Evolutionary conservation across 1,284 basidiomycete species (phyloP).

Genomic region (Cystobasidiaceae sp.): DNA sequence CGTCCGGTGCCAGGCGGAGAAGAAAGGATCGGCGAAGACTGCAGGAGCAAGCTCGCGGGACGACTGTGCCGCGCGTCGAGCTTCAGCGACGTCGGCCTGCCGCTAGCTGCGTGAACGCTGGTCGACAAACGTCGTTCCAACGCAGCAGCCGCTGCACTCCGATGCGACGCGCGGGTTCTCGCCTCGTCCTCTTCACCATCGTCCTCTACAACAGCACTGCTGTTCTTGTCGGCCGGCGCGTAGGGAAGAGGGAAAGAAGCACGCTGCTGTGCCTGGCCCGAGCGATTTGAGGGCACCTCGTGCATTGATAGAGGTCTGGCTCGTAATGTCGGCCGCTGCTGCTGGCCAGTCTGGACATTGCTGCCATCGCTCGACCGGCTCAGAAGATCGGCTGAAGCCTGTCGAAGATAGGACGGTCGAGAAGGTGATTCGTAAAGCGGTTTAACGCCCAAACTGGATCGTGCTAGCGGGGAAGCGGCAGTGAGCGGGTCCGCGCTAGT

Average conservation of each 20-base stretch:
- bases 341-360: no score
- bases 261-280: background rate
- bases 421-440: slow-evolving; percentile 5
- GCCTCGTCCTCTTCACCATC: no score
- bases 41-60: slow-evolving; percentile 1
- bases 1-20: background rate
- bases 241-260: background rate
- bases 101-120: background rate
- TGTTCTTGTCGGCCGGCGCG: no score
- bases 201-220: no score
- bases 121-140: background rate
- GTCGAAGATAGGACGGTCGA: background rate
- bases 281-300: background rate
- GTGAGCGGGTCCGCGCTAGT: slow-evolving; percentile 13
- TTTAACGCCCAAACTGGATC: background rate
- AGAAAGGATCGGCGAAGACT: slow-evolving; percentile 8
- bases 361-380: background rate
- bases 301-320: slow-evolving; percentile 7
- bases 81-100: no score
- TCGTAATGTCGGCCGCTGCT: background rate
- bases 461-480: no score
- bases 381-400: background rate
- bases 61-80: background rate
- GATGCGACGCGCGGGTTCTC: slow-evolving; percentile 7
- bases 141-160: slow-evolving; percentile 9